Base-by-base conservation (phyloP, 73 alveolate species). In the Blepharisma stoltei region DNA sequence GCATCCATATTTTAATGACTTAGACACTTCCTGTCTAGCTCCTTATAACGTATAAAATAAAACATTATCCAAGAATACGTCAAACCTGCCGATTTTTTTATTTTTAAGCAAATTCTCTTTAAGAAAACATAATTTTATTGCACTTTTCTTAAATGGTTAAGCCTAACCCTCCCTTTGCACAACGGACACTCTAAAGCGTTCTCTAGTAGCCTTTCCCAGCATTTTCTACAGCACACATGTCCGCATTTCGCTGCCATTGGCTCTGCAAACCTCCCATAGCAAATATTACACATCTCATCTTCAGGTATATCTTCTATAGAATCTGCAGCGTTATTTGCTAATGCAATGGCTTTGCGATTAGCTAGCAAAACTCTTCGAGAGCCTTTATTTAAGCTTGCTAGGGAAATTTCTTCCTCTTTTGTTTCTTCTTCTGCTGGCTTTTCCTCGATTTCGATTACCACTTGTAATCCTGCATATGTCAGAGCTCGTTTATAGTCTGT, bases 1-100 rank as follows among this genome's bases (percentile, higher is more conserved):
- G 67, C 99, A 94, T 89, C 99, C 99, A 21, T 94, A 83, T 87
- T 93, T 95, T 79, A 94, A 90, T 77, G 99, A 93, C 68, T 79
- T 92, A 6, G 88, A 67, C 54, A 88, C 41, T 32, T 32, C 41
- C 41, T 32, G 41, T 32, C 41, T 32, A 32, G 41, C 41, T 32
- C 41, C 41, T 3, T 32, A 32, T 32, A 32, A 32, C 41, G 41
- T 32, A 32, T 32, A 32, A 32, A 32, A 32, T 32, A 32, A 32
- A 32, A 32, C 3, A 32, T 32, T 32, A n/a, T n/a, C n/a, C n/a
- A n/a, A n/a, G n/a, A n/a, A n/a, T n/a, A n/a, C n/a, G n/a, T n/a
- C n/a, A n/a, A n/a, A n/a, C n/a, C n/a, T n/a, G n/a, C n/a, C n/a
- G n/a, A n/a, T n/a, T n/a, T n/a, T n/a, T n/a, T n/a, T n/a, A n/a